These are phyloP conservation scores for Closterium sp. DNA, from an alignment of 139 green algal species.

Conservation along the genomic window DNA sequence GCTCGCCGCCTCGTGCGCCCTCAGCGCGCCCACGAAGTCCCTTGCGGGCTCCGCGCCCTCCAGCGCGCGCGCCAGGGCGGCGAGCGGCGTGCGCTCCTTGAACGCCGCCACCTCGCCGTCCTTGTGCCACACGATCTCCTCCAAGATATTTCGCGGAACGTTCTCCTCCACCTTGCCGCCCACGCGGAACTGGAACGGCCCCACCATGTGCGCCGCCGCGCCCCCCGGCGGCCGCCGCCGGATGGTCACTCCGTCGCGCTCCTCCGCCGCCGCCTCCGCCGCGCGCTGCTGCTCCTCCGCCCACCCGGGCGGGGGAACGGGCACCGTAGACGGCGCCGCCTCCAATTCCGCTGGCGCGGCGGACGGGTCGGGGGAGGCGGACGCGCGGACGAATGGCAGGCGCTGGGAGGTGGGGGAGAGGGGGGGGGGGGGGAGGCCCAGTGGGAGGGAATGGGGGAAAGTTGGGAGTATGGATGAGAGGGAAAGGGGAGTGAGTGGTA, in stretches of 20 bases:
- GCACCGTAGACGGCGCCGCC: background rate
- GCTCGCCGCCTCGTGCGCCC: slow-evolving; percentile 50
- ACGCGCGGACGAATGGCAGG: background rate
- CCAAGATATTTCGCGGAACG: slow-evolving; percentile 93
- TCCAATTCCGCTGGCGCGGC: background rate
- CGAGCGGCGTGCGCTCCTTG: slow-evolving; percentile 65
- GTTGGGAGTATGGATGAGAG: background rate
- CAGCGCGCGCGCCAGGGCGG: slow-evolving; percentile 53
- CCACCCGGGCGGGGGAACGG: slow-evolving; percentile 1
- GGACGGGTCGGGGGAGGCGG: background rate
- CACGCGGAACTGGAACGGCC: slow-evolving; percentile 24
- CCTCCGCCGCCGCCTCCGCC: background rate
- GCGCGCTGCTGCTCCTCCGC: background rate
- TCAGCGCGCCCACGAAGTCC: slow-evolving; percentile 84
- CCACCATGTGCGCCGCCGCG: slow-evolving; percentile 2
- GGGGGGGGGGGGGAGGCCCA: background rate
- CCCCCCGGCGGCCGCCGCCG: slow-evolving; percentile 43
- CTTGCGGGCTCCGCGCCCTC: slow-evolving; percentile 60
- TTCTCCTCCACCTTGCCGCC: slow-evolving; percentile 68
- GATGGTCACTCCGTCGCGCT: slow-evolving; percentile 43
- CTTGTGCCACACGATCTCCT: slow-evolving; percentile 96
- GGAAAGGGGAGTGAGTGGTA: background rate
- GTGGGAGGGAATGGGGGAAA: background rate
- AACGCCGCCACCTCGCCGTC: slow-evolving; percentile 24
- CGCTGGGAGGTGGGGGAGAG: background rate